A percentile compares a stretch with the other conserved stretches of the same genome.
Conservation (phyloP, 345 rosid species). For the Hypericum perforatum region DNA sequence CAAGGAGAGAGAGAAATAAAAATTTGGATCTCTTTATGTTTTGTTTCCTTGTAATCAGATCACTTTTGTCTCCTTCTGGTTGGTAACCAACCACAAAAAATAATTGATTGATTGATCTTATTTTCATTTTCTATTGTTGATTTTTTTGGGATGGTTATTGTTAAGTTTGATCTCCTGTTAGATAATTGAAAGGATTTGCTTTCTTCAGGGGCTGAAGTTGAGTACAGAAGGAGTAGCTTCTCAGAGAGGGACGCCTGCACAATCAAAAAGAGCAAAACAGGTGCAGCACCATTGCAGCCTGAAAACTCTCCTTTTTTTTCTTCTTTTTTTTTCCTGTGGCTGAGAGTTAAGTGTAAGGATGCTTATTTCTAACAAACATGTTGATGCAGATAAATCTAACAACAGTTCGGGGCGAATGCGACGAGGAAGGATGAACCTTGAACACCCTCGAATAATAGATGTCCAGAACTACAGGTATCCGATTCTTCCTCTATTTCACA, state of each 20-base stretch:
- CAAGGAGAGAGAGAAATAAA: too few species aligned
- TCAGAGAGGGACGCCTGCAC: slow-evolving; percentile 73
- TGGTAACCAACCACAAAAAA: too few species aligned
- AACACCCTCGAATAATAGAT: slow-evolving; percentile 87
- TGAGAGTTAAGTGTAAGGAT: neutral
- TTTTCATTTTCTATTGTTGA: too few species aligned
- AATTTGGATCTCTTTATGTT: too few species aligned
- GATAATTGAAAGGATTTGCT: slow-evolving; percentile 5
- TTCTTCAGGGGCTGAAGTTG: slow-evolving; percentile 52
- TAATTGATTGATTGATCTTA: too few species aligned
- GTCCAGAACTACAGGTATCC: slow-evolving; percentile 84
- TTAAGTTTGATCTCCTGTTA: neutral
- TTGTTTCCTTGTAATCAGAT: too few species aligned
- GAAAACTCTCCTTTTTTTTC: neutral
- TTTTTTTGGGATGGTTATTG: too few species aligned
- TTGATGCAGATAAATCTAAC: slow-evolving; percentile 61
- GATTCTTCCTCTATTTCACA: neutral
- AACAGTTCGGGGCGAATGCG: slow-evolving; percentile 57
- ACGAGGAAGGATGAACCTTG: slow-evolving; percentile 79
- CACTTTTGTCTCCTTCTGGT: too few species aligned
- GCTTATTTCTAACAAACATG: neutral
- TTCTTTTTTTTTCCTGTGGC: neutral
- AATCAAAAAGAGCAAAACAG: slow-evolving; percentile 82
- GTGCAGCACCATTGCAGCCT: slow-evolving; percentile 21
- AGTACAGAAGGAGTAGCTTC: slow-evolving; percentile 56